Evolutionary conservation across 495 filamentous ascomycete species (phyloP).

Genomic region (Viridothelium virens): DNA sequence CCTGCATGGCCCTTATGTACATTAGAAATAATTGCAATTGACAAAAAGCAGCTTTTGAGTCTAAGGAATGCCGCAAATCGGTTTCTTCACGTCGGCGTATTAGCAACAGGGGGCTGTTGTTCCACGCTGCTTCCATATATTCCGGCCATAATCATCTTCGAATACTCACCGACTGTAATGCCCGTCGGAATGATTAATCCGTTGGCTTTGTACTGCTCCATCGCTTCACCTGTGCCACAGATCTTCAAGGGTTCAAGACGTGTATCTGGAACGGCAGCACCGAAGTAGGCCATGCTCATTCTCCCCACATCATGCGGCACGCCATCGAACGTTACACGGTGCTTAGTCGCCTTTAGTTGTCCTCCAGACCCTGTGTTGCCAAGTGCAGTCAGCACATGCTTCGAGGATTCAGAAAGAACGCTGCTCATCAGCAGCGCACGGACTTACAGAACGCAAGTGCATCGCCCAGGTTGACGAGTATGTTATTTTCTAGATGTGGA

Average conservation of each 20-base stretch:
- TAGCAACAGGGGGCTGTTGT: neutral
- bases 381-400: neutral
- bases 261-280: slow-evolving; percentile 12
- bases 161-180: slow-evolving; percentile 16
- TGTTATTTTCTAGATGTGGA: slow-evolving; percentile 14
- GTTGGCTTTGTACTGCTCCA: slow-evolving; percentile 15
- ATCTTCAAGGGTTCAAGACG: slow-evolving; percentile 13
- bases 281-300: slow-evolving; percentile 18
- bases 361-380: slow-evolving; percentile 12
- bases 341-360: slow-evolving; percentile 15
- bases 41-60: too few relatives aligned
- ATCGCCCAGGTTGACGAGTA: slow-evolving; percentile 17
- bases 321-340: slow-evolving; percentile 14
- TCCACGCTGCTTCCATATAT: slow-evolving; percentile 13
- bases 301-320: slow-evolving; percentile 17
- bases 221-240: neutral
- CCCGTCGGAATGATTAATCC: slow-evolving; percentile 13
- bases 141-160: slow-evolving; percentile 11
- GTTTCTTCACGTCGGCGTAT: neutral
- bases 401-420: neutral
- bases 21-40: too few relatives aligned
- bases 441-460: slow-evolving; percentile 16
- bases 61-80: neutral
- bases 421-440: neutral
- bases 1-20: too few relatives aligned